Base-by-base conservation (phyloP, 805 yeast species). In the Wickerhamomyces chambardii region DNA sequence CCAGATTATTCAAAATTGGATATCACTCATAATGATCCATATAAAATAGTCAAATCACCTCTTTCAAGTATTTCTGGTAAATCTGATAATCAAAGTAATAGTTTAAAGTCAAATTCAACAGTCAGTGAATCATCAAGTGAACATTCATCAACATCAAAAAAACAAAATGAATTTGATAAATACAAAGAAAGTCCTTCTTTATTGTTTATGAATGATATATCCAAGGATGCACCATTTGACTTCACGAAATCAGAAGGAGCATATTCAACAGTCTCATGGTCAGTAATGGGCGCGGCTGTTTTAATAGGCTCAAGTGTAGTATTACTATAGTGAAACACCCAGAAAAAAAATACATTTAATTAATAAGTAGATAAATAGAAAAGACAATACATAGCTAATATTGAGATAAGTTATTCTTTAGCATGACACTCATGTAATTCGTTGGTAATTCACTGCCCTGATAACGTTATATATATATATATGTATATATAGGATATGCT, bases 281-380 rank as follows among this genome's bases (percentile, higher is more conserved):
- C 34, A 17, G 16, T 35, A 11, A 30, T 27, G 30, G 37, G 33
- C 2, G 37, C 37, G 4, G 26, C 33, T 14, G 15, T 35, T 7
- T 21, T 35, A 14, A 12, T 35, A 14, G 37, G 30, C 3, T 30
- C 27, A 6, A 35, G 37, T 27, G 33, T 35, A 15, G 22, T 35
- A 15, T 26, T 34, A n/a, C 12, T 24, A 17, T 32, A 9, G 5
- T 8, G 22, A 19, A 19, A n/a, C n/a, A n/a, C n/a, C n/a, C 22
- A 3, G 22, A 8, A 8, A 8, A 19, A 19, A 10, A 8, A 10
- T 19, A 19, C 10, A 19, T 8, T 19, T 19, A 8, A 19, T 10
- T 8, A 19, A 19, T 19, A 19, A 19, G 6, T 19, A 19, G 22
- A 19, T 6, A 19, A 19, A n/a, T n/a, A n/a, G n/a, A n/a, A n/a